Percentiles rank a stretch among this genome's conserved stretches.
Evolutionary conservation across 768 basidiomycete genomes (phyloP).

Genomic region (Mycena metata): DNA sequence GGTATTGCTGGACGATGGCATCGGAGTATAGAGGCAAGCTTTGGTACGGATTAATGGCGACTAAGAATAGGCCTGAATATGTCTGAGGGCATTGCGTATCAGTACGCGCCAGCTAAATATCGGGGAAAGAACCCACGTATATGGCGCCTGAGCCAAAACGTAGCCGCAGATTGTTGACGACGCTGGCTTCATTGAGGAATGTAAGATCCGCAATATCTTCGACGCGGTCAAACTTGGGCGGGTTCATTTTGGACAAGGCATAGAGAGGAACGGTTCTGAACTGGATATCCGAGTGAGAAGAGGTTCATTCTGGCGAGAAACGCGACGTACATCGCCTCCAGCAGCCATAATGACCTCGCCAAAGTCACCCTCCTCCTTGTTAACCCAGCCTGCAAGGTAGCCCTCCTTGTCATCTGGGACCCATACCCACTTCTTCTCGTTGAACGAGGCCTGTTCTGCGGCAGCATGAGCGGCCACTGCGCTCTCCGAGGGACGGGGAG

Average conservation of each 20-base stretch:
- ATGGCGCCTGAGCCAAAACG: conserved; percentile 94
- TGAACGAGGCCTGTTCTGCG: conserved; percentile 94
- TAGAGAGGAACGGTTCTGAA: conserved; percentile 81
- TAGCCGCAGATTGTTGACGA: conserved; percentile 96
- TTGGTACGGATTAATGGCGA: conserved; percentile 98
- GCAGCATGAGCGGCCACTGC: conserved; percentile 86
- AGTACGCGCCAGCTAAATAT: conserved; percentile 9
- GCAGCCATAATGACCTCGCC: conserved; percentile 89
- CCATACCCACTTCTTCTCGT: conserved; percentile 99
- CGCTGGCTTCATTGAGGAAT: conserved; percentile 97
- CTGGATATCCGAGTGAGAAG: conserved; percentile 47
- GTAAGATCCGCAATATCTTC: conserved; percentile 99
- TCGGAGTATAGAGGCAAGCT: conserved; percentile 92
- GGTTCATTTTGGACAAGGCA: conserved; percentile 95
- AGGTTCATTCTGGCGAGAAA: conserved; percentile 12
- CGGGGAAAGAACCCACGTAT: conserved; percentile 73
- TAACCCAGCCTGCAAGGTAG: conserved; percentile 95
- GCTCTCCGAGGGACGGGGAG: conserved; percentile 62
- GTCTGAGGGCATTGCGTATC: conserved; percentile 64
- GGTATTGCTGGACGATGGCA: conserved; percentile 90
- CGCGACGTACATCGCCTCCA: conserved; percentile 78
- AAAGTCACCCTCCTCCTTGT: conserved; percentile 85
- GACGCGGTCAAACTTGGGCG: conserved; percentile 97
- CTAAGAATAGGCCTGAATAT: conserved; percentile 96
- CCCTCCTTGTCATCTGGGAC: conserved; percentile 93